Percentiles rank a stretch among this genome's conserved stretches.
Evolutionary conservation across 2,329 filamentous ascomycete species (phyloP).

Genomic region (Aspergillus flavus): DNA sequence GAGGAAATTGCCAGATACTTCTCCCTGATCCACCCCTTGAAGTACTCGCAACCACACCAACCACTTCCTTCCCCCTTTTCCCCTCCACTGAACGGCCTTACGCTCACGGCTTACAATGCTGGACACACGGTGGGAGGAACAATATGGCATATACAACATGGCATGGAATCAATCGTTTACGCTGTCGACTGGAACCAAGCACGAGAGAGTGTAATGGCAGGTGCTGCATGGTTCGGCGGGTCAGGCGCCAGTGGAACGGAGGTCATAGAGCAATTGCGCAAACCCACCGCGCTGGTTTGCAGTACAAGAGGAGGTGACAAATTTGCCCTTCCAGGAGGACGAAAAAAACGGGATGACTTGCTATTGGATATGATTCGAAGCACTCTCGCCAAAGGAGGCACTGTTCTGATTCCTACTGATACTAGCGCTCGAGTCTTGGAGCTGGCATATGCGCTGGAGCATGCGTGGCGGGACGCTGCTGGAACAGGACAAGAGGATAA

Average conservation of each 20-base stretch:
- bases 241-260: conserved; percentile 79
- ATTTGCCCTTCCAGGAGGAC: conserved; percentile 69
- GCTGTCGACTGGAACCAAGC: conserved; percentile 98
- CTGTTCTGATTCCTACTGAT: conserved; percentile 89
- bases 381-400: conserved; percentile 79
- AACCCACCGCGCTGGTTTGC: conserved; percentile 91
- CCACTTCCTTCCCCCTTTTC: conserved; percentile 85
- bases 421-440: conserved; percentile 94
- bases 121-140: conserved; percentile 95
- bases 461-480: conserved; percentile 77
- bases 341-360: conserved; percentile 81
- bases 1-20: conserved; percentile 95
- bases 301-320: conserved; percentile 80
- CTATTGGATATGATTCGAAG: conserved; percentile 79
- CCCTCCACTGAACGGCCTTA: conserved; percentile 84
- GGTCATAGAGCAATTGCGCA: conserved; percentile 89
- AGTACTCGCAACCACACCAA: conserved; percentile 96
- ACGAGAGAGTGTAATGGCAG: conserved; percentile 91
- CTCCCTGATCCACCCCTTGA: conserved; percentile 83
- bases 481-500: conserved; percentile 53
- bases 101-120: conserved; percentile 94
- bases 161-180: conserved; percentile 94
- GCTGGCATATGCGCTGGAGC: conserved; percentile 87
- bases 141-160: conserved; percentile 98
- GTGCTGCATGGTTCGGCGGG: conserved; percentile 89